A percentile compares a stretch with the other conserved stretches of the same genome.
Conservation (phyloP, 192 early-diverging fungal species). For the Phlyctochytrium planicorne region DNA sequence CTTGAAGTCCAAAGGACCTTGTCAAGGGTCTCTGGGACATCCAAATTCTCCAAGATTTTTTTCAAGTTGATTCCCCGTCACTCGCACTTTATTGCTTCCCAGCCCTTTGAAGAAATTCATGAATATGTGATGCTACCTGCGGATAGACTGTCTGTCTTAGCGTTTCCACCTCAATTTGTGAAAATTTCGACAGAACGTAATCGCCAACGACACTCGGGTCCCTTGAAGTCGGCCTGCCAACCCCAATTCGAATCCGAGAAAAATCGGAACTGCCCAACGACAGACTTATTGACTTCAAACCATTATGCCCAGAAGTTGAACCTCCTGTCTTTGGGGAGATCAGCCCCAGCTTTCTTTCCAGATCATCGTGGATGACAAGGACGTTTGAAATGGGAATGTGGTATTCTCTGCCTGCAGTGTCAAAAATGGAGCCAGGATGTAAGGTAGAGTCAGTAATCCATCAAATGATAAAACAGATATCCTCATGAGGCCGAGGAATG, state of each 20-base stretch:
- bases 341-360: conserved; percentile 65
- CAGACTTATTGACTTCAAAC: conserved; percentile 65
- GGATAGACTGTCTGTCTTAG: too few relatives aligned
- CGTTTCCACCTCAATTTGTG: neutral
- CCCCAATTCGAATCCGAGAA: conserved; percentile 62
- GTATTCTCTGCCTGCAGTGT: conserved; percentile 43
- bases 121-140: too few relatives aligned
- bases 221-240: conserved; percentile 59
- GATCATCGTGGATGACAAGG: conserved; percentile 71
- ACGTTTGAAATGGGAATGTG: conserved; percentile 43
- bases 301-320: conserved; percentile 72
- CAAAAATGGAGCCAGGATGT: too few relatives aligned
- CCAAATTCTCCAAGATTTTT: too few relatives aligned
- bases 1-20: too few relatives aligned
- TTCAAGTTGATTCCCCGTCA: too few relatives aligned
- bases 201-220: conserved; percentile 44
- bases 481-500: neutral
- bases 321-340: conserved; percentile 60
- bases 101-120: too few relatives aligned
- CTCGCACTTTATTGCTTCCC: too few relatives aligned
- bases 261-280: conserved; percentile 46
- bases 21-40: too few relatives aligned
- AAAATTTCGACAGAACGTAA: conserved; percentile 49
- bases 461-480: neutral
- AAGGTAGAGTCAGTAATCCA: conserved; percentile 6